phyloP scores from a whole-genome alignment of 768 basidiomycete species.

The Suillus subalutaceus region DNA sequence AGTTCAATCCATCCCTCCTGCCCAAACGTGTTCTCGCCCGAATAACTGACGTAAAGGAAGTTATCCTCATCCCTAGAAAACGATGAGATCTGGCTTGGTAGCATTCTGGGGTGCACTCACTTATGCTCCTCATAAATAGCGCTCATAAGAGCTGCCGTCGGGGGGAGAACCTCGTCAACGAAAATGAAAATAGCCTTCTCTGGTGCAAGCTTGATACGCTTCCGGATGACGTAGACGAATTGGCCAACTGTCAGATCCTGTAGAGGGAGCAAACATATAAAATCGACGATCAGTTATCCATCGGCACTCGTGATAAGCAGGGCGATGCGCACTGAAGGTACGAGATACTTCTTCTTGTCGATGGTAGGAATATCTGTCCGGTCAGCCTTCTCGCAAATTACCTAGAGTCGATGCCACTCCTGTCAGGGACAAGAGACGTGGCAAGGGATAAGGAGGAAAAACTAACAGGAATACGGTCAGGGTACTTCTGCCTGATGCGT shows the following conservation, averaged over 20 bases:
- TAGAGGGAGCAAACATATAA: conserved; percentile 4
- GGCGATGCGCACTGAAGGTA: conserved; percentile 77
- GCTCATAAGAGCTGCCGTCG: conserved; percentile 97
- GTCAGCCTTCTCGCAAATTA: conserved; percentile 99
- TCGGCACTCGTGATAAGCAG: conserved; percentile 13
- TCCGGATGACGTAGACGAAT: conserved; percentile 99
- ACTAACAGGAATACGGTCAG: conserved; percentile 94
- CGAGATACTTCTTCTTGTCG: conserved; percentile 99
- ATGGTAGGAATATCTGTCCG: conserved; percentile 98
- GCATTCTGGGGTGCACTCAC: conserved; percentile 49
- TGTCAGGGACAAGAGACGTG: conserved; percentile 15
- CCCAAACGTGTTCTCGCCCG: conserved; percentile 97
- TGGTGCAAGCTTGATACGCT: conserved; percentile 99
- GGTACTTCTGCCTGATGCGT: conserved; percentile 98
- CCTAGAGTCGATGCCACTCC: conserved; percentile 49
- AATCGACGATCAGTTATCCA: conserved; percentile 29
- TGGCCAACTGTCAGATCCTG: conserved; percentile 97
- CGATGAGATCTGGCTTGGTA: conserved; percentile 28
- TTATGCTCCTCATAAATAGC: conserved; percentile 99
- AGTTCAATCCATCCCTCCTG: conserved; percentile 34
- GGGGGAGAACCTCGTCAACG: conserved; percentile 97
- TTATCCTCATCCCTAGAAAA: conserved; percentile 91
- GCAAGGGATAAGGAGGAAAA: conserved; percentile 6
- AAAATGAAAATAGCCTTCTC: conserved; percentile 99
- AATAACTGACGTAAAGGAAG: conserved; percentile 98